Conservation (phyloP, 768 basidiomycete species). For the Hygrophorus pudorinus region DNA sequence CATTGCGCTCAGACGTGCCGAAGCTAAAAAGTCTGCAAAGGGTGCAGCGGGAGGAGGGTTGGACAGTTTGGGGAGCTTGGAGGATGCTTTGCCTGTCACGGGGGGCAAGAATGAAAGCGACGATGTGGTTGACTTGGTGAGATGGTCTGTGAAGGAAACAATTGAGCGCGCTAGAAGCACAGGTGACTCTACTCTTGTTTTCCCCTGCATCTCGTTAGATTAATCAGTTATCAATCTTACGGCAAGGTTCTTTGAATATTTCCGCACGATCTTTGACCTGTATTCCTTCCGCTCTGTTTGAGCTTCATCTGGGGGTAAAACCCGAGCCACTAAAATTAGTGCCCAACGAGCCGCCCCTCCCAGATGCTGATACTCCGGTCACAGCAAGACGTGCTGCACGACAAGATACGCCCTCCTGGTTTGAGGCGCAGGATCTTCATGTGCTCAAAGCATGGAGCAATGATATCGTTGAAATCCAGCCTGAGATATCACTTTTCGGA, state of each 20-base stretch:
- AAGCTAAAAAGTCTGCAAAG: constrained; percentile 54
- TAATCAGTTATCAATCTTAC: too few species aligned
- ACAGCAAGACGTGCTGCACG: constrained; percentile 30
- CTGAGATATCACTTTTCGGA: constrained; percentile 77
- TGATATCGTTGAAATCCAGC: constrained; percentile 68
- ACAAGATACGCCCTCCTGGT: constrained; percentile 56
- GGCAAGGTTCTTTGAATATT: constrained; percentile 64
- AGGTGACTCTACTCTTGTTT: constrained; percentile 38
- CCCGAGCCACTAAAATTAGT: constrained; percentile 62
- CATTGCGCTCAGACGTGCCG: constrained; percentile 70
- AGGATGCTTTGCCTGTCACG: constrained; percentile 36
- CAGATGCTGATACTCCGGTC: constrained; percentile 22
- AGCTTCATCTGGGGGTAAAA: constrained; percentile 67
- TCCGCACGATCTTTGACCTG: constrained; percentile 64
- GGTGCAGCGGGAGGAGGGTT: constrained; percentile 16
- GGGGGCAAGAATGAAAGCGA: constrained; percentile 29
- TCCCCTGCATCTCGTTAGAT: constrained; percentile 28
- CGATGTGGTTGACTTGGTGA: constrained; percentile 39
- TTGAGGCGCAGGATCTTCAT: constrained; percentile 70
- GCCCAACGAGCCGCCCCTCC: constrained; percentile 46
- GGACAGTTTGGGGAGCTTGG: constrained; percentile 31
- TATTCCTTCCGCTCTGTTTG: constrained; percentile 69
- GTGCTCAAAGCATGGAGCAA: constrained; percentile 75
- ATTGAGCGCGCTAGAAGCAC: constrained; percentile 72
- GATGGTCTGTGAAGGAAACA: constrained; percentile 60